phyloP scores from a whole-genome alignment of 441 rosid species.

The Pelargonium fulgidum region DNA sequence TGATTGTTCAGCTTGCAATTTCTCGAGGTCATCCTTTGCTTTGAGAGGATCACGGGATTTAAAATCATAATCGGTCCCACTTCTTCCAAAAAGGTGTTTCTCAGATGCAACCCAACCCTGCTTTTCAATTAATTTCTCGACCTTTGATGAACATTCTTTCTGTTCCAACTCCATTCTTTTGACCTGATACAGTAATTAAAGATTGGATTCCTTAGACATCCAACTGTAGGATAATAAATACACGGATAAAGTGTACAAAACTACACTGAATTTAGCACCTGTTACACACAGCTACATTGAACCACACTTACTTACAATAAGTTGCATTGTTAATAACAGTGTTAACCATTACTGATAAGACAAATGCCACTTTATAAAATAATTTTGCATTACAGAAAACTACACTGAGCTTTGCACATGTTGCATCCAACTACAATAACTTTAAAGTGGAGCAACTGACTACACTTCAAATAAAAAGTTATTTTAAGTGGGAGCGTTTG shows the following conservation, averaged over 20 bases:
- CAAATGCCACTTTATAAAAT: no score
- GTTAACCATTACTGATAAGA: no score
- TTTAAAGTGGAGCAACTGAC: no score
- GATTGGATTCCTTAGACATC: conserved; percentile 13
- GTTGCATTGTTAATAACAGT: no score
- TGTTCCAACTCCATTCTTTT: conserved; percentile 87
- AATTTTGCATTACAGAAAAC: no score
- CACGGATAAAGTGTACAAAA: background rate
- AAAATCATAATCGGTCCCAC: conserved; percentile 95
- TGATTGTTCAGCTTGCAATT: conserved; percentile 83
- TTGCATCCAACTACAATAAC: no score
- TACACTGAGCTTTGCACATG: no score
- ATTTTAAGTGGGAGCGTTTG: no score
- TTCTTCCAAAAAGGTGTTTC: conserved; percentile 87
- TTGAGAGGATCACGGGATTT: conserved; percentile 54
- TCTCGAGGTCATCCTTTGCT: conserved; percentile 84
- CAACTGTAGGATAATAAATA: conserved; percentile 7
- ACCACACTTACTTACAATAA: no score
- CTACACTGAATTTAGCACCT: no score
- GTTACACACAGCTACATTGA: no score
- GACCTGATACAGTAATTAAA: conserved; percentile 40
- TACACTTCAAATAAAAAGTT: no score
- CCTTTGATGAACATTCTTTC: conserved; percentile 76
- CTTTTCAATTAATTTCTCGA: conserved; percentile 86
- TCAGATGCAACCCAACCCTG: conserved; percentile 94